Conservation (phyloP, 139 green algal species). For the Asterochloris sp. region DNA sequence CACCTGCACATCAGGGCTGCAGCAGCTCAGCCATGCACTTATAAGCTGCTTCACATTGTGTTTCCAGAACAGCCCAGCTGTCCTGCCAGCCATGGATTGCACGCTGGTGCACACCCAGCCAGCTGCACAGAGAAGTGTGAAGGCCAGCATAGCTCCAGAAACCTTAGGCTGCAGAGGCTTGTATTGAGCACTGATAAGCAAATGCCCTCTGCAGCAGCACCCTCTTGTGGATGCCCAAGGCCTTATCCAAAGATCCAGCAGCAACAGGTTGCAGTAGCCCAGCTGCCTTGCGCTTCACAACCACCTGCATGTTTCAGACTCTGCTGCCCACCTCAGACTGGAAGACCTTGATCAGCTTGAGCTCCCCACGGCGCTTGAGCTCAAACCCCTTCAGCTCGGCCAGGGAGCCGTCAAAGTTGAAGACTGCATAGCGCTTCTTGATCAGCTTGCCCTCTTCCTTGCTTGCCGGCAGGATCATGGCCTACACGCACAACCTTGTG, state of each 20-base stretch:
- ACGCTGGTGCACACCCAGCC: no score
- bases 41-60: no score
- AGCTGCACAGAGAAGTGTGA: no score
- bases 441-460: slow-evolving; percentile 98
- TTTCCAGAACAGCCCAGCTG: no score
- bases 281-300: neutral
- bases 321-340: slow-evolving; percentile 84
- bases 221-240: neutral
- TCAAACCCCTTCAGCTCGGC: slow-evolving; percentile 97
- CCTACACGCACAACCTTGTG: slow-evolving; percentile 30
- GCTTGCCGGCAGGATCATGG: slow-evolving; percentile 92
- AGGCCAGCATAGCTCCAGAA: no score
- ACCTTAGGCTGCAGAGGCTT: no score
- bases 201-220: neutral
- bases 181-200: neutral
- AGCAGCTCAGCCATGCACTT: no score
- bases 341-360: slow-evolving; percentile 99
- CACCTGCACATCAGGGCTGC: slow-evolving; percentile 50
- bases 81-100: no score
- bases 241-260: neutral
- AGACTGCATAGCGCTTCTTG: slow-evolving; percentile 99
- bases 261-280: neutral
- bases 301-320: neutral
- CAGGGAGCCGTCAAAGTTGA: slow-evolving; percentile 90
- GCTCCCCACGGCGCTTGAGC: slow-evolving; percentile 94